Conservation (phyloP, 352 stramenopile species). For the Stephanocyclus meneghinianus region DNA sequence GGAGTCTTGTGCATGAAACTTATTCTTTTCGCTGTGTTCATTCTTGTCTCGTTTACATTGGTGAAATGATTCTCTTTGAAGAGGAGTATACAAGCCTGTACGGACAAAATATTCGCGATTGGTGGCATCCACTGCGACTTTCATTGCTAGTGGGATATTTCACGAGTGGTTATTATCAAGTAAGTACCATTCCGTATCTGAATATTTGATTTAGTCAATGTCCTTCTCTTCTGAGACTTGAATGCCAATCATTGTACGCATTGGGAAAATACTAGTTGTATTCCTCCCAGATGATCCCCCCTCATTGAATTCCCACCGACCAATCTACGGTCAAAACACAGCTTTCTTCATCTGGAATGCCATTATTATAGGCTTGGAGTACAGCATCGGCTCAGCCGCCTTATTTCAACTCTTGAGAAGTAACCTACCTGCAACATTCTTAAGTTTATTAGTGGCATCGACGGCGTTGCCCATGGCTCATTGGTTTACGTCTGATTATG, state of each 20-base stretch:
- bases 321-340: slow-evolving; percentile 43
- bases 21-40: not conserved
- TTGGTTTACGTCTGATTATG: slow-evolving; percentile 73
- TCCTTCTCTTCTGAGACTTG: too few species aligned
- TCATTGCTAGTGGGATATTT: slow-evolving; percentile 70
- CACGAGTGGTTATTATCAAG: slow-evolving; percentile 68
- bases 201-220: not conserved
- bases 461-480: slow-evolving; percentile 64
- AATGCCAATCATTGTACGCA: too few species aligned
- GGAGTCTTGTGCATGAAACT: not conserved
- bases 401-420: slow-evolving; percentile 43
- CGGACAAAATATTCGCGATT: slow-evolving; percentile 32
- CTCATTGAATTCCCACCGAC: slow-evolving; percentile 33
- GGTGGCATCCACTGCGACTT: slow-evolving; percentile 45
- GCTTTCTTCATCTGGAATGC: slow-evolving; percentile 79
- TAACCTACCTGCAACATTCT: slow-evolving; percentile 31
- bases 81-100: slow-evolving; percentile 67
- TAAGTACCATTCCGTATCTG: not conserved
- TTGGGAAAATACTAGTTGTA: not conserved
- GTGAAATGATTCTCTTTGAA: not conserved
- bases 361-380: slow-evolving; percentile 61
- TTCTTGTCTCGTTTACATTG: not conserved
- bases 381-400: slow-evolving; percentile 35
- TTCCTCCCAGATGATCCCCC: not conserved
- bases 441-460: slow-evolving; percentile 46